These are phyloP conservation scores for Voacanga thouarsii DNA, from an alignment of 257 asterid species.

Conservation along the genomic window DNA sequence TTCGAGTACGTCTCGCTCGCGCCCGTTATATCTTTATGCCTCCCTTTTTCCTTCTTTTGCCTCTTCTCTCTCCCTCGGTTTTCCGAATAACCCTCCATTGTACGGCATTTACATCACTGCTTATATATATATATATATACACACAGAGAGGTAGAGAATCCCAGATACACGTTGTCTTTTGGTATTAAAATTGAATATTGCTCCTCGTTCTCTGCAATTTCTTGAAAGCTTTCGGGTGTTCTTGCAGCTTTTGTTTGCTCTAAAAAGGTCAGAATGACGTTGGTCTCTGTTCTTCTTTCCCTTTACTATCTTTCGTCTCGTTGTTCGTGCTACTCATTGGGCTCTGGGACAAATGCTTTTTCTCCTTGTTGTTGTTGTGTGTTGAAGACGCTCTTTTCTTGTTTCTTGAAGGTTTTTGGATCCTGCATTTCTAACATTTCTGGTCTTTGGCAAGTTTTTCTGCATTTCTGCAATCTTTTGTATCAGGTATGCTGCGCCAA, in stretches of 20 bases:
- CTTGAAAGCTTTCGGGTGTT: conserved; percentile 24
- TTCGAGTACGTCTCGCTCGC: conserved; percentile 23
- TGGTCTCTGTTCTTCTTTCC: conserved; percentile 4
- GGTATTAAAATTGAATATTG: background rate
- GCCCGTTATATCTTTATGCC: background rate
- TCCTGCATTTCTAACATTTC: conserved; percentile 8
- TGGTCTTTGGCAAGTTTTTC: background rate
- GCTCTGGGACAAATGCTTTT: background rate
- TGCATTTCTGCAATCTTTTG: background rate
- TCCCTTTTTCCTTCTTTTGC: conserved; percentile 14
- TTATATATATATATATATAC: background rate
- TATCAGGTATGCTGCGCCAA: conserved; percentile 7
- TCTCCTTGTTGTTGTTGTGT: background rate
- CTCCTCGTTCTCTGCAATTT: conserved; percentile 35
- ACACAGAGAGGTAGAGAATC: background rate
- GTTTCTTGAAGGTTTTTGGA: conserved; percentile 7
- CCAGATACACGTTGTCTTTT: background rate
- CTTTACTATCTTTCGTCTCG: background rate
- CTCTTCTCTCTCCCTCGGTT: conserved; percentile 12
- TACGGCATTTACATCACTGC: background rate
- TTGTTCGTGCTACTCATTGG: conserved; percentile 8
- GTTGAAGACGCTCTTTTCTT: conserved; percentile 4
- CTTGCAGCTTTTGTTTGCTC: conserved; percentile 5
- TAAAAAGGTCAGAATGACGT: conserved; percentile 23
- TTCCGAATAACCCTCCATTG: background rate